Percentiles rank a stretch among this genome's conserved stretches.
phyloP scores from a whole-genome alignment of 2,329 filamentous ascomycete genomes.

The Nothophaeocryptopus gaeumannii region DNA sequence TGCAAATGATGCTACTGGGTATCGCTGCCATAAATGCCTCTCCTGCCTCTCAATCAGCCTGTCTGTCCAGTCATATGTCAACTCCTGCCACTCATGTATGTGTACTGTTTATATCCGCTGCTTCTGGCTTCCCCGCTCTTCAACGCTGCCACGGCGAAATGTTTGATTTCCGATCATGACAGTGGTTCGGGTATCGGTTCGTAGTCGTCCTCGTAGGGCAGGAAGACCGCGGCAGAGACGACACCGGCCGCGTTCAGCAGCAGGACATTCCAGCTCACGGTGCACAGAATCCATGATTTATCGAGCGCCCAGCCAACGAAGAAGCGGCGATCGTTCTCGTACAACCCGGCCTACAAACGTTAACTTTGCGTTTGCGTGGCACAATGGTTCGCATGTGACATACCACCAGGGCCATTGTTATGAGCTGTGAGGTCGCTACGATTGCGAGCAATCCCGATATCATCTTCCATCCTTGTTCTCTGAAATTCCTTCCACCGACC shows the following conservation, averaged over 20 bases:
- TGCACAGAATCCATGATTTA: constrained; percentile 70
- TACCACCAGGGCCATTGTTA: constrained; percentile 80
- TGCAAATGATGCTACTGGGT: constrained; percentile 9
- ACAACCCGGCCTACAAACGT: constrained; percentile 68
- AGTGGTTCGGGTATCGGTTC: constrained; percentile 58
- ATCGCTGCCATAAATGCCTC: constrained; percentile 8
- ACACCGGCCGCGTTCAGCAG: constrained; percentile 57
- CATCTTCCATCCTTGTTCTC: constrained; percentile 80
- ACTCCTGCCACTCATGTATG: too few species aligned
- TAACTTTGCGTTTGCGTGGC: constrained; percentile 6
- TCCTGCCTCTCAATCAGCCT: not conserved
- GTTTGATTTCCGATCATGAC: not conserved
- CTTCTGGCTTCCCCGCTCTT: not conserved
- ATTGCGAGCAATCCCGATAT: constrained; percentile 63
- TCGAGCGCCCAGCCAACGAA: constrained; percentile 78
- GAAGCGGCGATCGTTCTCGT: constrained; percentile 79
- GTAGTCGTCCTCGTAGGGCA: constrained; percentile 82
- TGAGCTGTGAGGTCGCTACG: constrained; percentile 67
- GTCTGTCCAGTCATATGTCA: not conserved
- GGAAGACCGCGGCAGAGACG: constrained; percentile 62
- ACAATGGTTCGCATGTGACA: constrained; percentile 34
- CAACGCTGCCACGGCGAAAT: not conserved
- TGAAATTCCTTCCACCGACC: constrained; percentile 71
- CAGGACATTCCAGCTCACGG: constrained; percentile 57
- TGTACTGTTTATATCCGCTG: not conserved